Conservation (phyloP, 768 basidiomycete genomes). For the Rhodotorula kratochvilovae region DNA sequence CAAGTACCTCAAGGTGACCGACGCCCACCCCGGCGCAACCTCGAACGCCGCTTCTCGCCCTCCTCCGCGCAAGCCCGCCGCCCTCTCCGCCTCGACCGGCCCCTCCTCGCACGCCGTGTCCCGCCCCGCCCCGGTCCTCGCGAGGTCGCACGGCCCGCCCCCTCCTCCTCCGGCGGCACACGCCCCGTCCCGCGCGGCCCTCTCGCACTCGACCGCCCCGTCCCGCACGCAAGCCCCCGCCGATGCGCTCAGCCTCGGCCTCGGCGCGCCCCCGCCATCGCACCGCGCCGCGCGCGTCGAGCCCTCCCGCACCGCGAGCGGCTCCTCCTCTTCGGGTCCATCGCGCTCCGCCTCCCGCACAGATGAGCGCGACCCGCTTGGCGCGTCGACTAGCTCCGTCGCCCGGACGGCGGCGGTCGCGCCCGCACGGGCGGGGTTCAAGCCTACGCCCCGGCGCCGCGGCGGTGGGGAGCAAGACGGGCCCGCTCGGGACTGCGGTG, state of each 20-base stretch:
- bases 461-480: not conserved
- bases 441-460: slow-evolving; percentile 4
- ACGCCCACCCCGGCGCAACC: not conserved
- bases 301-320: slow-evolving; percentile 2
- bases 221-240: not conserved
- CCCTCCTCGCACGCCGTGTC: not conserved
- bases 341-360: slow-evolving; percentile 17
- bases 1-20: slow-evolving; percentile 48
- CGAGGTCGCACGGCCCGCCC: slow-evolving; percentile 7
- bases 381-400: slow-evolving; percentile 1
- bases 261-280: not conserved
- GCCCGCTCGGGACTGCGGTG: not conserved
- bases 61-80: slow-evolving; percentile 15
- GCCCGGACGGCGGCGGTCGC: not conserved
- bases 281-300: slow-evolving; percentile 10
- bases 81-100: slow-evolving; percentile 7
- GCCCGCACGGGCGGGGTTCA: slow-evolving; percentile 4
- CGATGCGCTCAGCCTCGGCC: not conserved
- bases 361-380: slow-evolving; percentile 10
- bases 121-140: not conserved
- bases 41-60: not conserved
- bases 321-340: not conserved
- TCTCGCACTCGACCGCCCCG: not conserved
- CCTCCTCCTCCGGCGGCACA: not conserved
- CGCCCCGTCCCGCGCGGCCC: not conserved